Evolutionary conservation across 2,329 filamentous ascomycete genomes (phyloP), one percentile per base, ranked within the genome.

Genomic region (Penicillium verrucosum): DNA sequence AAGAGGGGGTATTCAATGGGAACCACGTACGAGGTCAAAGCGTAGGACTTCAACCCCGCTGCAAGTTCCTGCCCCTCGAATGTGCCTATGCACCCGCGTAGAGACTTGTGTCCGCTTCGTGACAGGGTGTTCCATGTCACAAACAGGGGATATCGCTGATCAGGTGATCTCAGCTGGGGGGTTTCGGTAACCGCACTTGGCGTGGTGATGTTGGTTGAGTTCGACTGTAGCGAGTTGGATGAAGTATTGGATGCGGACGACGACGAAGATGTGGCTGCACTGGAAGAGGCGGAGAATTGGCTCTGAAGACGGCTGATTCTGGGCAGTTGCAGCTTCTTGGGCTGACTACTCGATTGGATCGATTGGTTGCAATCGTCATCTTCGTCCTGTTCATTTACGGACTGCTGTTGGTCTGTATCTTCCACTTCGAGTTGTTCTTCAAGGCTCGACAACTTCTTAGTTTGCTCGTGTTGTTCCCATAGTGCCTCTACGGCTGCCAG

Each of bases 21-120:
- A 42, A 53, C 46, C 56, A 75, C 81, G 65, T 77, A 87, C 73
- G 92, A 92, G 50, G 89, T 94, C 63, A 96, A 77, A 45, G 92
- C 89, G 75, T 97, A 97, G 59, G 85, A 86, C 51, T 85, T 80
- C 42, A 99, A 78, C 4, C 92, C 92, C 1, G 83, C 75, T 30
- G 85, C 81, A 12, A 99, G 83, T 48, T 88, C 84, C 67, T 90
- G 85, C 2, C 86, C 74, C 68, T 92, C 89, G 69, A 97, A 99
- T 2, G 93, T 99, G 65, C 94, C 94, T 70, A 99, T 97, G 80
- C 94, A 99, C 58, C 94, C 94, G 58, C 94, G 88, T 41, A 99
- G 83, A 25, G 82, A 83, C 71, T 87, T 86, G 62, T 85, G 77
- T 29, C 85, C 83, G 51, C 72, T 78, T 65, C 79, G 74, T 8